A percentile compares a stretch with the other conserved stretches of the same genome.
Conservation (phyloP, 805 yeast species). For the Yamadazyma tumulicola region DNA sequence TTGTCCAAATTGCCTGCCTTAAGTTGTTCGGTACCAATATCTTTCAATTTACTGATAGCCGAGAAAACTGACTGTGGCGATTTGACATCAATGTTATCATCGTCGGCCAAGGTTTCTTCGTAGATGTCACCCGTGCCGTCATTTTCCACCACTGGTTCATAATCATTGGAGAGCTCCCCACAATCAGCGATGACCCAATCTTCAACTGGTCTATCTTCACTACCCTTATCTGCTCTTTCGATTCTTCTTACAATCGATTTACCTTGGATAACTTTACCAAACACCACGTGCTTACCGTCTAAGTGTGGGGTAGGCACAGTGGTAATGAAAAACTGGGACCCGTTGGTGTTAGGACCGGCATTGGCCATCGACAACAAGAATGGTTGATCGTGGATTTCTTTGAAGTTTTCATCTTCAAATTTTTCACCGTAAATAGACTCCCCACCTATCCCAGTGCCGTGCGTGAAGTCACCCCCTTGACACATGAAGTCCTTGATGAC, state of each 20-base stretch:
- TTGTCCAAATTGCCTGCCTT: slow-evolving; percentile 56
- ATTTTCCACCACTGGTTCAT: slow-evolving; percentile 48
- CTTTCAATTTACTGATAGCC: slow-evolving; percentile 66
- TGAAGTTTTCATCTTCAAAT: slow-evolving; percentile 89
- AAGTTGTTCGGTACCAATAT: slow-evolving; percentile 72
- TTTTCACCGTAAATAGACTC: slow-evolving; percentile 45
- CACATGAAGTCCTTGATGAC: slow-evolving; percentile 87
- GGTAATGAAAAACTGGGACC: slow-evolving; percentile 93
- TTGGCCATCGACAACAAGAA: slow-evolving; percentile 94
- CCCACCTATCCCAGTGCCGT: slow-evolving; percentile 42
- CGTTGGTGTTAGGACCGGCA: slow-evolving; percentile 93
- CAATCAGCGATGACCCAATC: slow-evolving; percentile 74
- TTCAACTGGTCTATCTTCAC: slow-evolving; percentile 64
- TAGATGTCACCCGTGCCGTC: slow-evolving; percentile 86
- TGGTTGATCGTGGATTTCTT: slow-evolving; percentile 73
- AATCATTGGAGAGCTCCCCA: slow-evolving; percentile 70
- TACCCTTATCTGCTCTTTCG: slow-evolving; percentile 66
- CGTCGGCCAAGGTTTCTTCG: slow-evolving; percentile 74
- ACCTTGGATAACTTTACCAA: slow-evolving; percentile 83
- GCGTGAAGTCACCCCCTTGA: slow-evolving; percentile 82
- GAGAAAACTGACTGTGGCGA: slow-evolving; percentile 63
- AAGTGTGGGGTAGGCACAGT: slow-evolving; percentile 92
- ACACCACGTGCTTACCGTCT: slow-evolving; percentile 94
- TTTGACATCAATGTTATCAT: slow-evolving; percentile 56
- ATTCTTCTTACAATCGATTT: slow-evolving; percentile 75